Conservation (phyloP, 768 basidiomycete species). For the Phlebiopsis flavidoalba region DNA sequence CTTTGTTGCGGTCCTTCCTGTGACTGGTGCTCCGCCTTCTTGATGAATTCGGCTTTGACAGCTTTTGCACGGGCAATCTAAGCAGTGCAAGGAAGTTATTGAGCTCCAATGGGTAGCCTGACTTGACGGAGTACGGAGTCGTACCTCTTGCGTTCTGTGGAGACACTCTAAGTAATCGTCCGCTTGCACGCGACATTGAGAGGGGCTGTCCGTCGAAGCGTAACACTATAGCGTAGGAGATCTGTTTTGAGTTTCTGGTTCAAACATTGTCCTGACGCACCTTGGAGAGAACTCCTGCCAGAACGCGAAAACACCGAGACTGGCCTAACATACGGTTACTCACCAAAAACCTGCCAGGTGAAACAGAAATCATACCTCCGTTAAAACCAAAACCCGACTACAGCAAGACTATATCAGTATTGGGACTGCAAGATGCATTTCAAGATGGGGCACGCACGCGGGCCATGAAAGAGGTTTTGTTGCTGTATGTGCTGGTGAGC, state of each 20-base stretch:
- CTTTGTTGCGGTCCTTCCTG: slow-evolving; percentile 69
- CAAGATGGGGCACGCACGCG: slow-evolving; percentile 15
- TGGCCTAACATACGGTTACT: slow-evolving; percentile 44
- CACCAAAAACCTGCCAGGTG: neutral
- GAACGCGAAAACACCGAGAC: slow-evolving; percentile 81
- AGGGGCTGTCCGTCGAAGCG: slow-evolving; percentile 69
- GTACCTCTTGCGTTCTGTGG: slow-evolving; percentile 84
- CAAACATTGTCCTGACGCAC: slow-evolving; percentile 26
- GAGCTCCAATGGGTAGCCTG: neutral
- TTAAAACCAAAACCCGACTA: slow-evolving; percentile 65
- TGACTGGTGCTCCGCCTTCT: slow-evolving; percentile 58
- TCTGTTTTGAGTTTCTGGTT: neutral
- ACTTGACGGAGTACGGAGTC: slow-evolving; percentile 15
- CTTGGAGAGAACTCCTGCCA: slow-evolving; percentile 89
- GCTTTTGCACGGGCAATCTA: slow-evolving; percentile 64
- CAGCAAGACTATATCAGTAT: neutral
- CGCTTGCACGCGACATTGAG: slow-evolving; percentile 61
- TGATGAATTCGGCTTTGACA: slow-evolving; percentile 67
- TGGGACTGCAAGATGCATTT: neutral
- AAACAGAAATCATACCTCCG: slow-evolving; percentile 38
- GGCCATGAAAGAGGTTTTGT: no score
- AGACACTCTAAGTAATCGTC: slow-evolving; percentile 93
- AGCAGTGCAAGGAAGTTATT: neutral
- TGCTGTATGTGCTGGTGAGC: slow-evolving; percentile 2
- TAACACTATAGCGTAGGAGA: slow-evolving; percentile 59